phyloP scores from a whole-genome alignment of 2,329 filamentous ascomycete genomes.

The Arthrobotrys megalospora region DNA sequence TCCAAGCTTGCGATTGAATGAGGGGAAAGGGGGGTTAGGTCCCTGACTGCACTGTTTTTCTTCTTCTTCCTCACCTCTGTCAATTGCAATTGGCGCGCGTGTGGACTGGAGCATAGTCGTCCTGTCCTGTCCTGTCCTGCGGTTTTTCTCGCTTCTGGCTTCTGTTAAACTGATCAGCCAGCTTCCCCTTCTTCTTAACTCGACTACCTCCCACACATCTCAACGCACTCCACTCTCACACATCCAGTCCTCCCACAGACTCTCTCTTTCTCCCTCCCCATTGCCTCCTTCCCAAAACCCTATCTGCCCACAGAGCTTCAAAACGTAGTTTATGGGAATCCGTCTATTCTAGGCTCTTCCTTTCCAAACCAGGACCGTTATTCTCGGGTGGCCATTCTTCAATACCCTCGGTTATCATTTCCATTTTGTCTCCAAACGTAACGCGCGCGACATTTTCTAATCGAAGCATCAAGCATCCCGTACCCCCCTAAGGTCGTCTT shows the following conservation, averaged over 20 bases:
- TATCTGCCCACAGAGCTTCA: conserved; percentile 17
- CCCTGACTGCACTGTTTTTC: conserved; percentile 31
- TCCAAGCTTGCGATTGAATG: conserved; percentile 38
- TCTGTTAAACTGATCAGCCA: conserved; percentile 54
- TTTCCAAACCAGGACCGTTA: conserved; percentile 31
- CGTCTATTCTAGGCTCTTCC: conserved; percentile 35
- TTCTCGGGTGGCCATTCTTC: conserved; percentile 36
- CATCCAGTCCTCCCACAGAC: conserved; percentile 24
- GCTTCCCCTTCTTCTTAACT: conserved; percentile 57
- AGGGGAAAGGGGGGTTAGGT: conserved; percentile 33
- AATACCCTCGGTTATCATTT: conserved; percentile 60
- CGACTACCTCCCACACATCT: conserved; percentile 57
- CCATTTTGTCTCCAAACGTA: conserved; percentile 50
- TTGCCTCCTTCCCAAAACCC: conserved; percentile 29
- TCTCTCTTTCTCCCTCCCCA: conserved; percentile 17
- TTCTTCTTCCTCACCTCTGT: conserved; percentile 11
- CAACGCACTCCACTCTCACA: conserved; percentile 54
- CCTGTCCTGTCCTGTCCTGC: conserved; percentile 30
- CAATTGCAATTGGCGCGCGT: conserved; percentile 61
- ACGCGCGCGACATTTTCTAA: conserved; percentile 53
- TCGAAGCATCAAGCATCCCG: conserved; percentile 28
- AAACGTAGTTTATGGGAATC: conserved; percentile 49
- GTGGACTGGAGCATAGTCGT: conserved; percentile 31
- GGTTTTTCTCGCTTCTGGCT: conserved; percentile 59
- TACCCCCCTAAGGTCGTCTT: conserved; percentile 16